A percentile compares a stretch with the other conserved stretches of the same genome.
Evolutionary conservation across 306 rosid species (phyloP).

Genomic region (Macrotyloma uniflorum): DNA sequence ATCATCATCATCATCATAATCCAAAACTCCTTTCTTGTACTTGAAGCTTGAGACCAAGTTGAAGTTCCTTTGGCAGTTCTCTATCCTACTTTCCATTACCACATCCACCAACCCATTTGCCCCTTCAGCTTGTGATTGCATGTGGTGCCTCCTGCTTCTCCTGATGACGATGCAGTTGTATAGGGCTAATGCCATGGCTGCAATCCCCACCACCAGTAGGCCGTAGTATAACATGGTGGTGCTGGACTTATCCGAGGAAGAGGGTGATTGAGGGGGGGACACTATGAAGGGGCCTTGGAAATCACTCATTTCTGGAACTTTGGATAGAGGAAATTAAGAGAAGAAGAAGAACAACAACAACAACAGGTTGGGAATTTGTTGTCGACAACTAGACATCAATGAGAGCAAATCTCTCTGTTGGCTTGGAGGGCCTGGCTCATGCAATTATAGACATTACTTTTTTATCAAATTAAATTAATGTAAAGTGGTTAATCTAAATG

Average conservation of each 20-base stretch:
- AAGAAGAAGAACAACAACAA: neutral
- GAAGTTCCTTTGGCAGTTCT: constrained; percentile 34
- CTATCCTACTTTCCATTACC: constrained; percentile 31
- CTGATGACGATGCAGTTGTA: constrained; percentile 62
- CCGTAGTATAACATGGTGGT: constrained; percentile 66
- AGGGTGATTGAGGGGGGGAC: constrained; percentile 41
- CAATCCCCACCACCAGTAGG: constrained; percentile 61
- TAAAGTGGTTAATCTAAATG: constrained; percentile 42
- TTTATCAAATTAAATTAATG: constrained; percentile 34
- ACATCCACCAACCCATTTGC: constrained; percentile 12
- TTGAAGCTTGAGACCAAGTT: constrained; percentile 61
- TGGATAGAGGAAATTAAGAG: constrained; percentile 13
- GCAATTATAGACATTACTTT: neutral
- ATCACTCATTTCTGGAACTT: constrained; percentile 43
- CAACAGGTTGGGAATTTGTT: constrained; percentile 15
- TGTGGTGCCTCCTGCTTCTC: constrained; percentile 43
- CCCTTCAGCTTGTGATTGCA: constrained; percentile 15
- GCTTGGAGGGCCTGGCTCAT: neutral
- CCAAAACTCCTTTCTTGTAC: constrained; percentile 43
- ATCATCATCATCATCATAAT: neutral
- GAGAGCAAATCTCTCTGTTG: constrained; percentile 10
- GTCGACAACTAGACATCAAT: constrained; percentile 14
- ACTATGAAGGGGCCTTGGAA: constrained; percentile 15
- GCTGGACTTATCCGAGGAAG: constrained; percentile 40
- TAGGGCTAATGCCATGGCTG: constrained; percentile 51